Conservation (phyloP, 345 rosid genomes). For the Turritis glabra region DNA sequence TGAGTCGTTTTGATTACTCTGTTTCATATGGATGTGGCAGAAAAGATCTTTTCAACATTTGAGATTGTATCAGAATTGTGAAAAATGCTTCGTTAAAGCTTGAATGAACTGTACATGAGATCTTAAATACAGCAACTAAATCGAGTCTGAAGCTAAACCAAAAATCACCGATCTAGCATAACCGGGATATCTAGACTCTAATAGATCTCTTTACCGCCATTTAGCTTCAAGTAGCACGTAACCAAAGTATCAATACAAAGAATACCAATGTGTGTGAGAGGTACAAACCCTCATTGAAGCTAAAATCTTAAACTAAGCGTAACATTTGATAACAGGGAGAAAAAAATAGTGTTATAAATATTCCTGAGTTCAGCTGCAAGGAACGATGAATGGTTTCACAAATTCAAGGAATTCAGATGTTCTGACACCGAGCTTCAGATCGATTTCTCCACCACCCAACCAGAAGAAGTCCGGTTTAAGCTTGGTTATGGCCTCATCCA, state of each 20-base stretch:
- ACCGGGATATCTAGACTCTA: neutral
- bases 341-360: neutral
- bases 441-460: slow-evolving; percentile 92
- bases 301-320: slow-evolving; percentile 1
- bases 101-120: neutral
- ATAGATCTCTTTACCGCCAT: neutral
- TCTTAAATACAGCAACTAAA: neutral
- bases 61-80: neutral
- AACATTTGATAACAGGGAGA: neutral
- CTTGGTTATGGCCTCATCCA: slow-evolving; percentile 86
- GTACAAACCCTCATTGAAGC: neutral
- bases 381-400: slow-evolving; percentile 71
- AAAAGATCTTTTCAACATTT: neutral
- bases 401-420: slow-evolving; percentile 67
- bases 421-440: slow-evolving; percentile 85
- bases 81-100: neutral
- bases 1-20: neutral
- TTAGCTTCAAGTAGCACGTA: neutral
- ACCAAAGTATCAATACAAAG: neutral
- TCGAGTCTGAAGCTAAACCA: neutral
- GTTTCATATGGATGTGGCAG: neutral
- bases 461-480: slow-evolving; percentile 83
- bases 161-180: neutral
- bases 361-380: slow-evolving; percentile 50
- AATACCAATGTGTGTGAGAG: neutral